phyloP scores from a whole-genome alignment of 495 filamentous ascomycete genomes.

The Penicillium robsamsonii region DNA sequence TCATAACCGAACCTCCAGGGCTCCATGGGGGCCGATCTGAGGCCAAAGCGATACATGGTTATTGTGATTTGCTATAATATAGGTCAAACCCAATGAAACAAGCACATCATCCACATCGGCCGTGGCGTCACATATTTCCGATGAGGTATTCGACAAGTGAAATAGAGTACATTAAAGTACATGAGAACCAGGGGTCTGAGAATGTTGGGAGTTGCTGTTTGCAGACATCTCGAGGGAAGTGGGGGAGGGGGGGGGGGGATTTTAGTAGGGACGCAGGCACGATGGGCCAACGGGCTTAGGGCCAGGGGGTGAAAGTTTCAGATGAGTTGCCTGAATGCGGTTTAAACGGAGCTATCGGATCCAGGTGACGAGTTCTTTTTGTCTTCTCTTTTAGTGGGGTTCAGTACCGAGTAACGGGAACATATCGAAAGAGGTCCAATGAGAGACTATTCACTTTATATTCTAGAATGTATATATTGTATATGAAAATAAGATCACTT shows the following conservation, averaged over 20 bases:
- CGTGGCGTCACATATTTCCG: slow-evolving; percentile 9
- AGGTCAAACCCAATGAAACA: neutral
- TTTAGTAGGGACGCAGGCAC: slow-evolving; percentile 12
- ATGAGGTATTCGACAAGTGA: neutral
- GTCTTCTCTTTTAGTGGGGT: neutral
- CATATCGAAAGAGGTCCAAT: neutral
- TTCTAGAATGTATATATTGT: neutral
- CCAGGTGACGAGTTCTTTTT: slow-evolving; percentile 4
- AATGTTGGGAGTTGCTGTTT: slow-evolving; percentile 4
- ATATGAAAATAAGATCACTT: slow-evolving; percentile 1
- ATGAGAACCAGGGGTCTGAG: slow-evolving; percentile 1
- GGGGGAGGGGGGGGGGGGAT: neutral
- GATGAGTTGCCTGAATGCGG: slow-evolving; percentile 12
- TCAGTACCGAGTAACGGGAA: neutral
- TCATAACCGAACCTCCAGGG: neutral
- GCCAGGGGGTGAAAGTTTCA: slow-evolving; percentile 8
- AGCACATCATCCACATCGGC: slow-evolving; percentile 9
- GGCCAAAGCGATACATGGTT: neutral
- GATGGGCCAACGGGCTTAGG: slow-evolving; percentile 7
- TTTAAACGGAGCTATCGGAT: slow-evolving; percentile 9
- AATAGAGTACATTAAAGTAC: slow-evolving; percentile 6
- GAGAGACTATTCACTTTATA: neutral
- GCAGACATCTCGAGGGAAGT: slow-evolving; percentile 1
- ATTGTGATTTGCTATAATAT: neutral
- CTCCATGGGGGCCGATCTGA: slow-evolving; percentile 3